Evolutionary conservation across 2,329 filamentous ascomycete species (phyloP).

Genomic region (Trichoderma asperellum): DNA sequence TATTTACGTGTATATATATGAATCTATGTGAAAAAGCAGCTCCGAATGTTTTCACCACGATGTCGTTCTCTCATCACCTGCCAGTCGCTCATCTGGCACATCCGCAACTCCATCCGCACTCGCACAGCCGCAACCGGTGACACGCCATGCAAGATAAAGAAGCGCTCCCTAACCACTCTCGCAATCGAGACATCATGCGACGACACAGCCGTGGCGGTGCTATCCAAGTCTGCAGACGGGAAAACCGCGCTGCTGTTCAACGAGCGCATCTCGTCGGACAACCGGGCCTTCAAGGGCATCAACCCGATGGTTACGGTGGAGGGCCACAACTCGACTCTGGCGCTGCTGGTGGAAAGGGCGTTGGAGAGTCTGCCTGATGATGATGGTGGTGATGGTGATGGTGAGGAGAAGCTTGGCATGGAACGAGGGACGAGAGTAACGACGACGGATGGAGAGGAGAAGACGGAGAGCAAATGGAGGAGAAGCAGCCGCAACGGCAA

Average conservation of each 20-base stretch:
- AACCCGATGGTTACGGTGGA: slow-evolving; percentile 75
- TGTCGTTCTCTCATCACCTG: background rate
- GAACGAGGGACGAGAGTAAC: too few species aligned
- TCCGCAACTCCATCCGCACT: background rate
- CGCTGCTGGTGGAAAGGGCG: slow-evolving; percentile 67
- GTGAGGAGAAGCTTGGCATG: background rate
- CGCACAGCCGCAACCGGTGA: background rate
- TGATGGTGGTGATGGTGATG: background rate
- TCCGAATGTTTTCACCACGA: slow-evolving; percentile 1
- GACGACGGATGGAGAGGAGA: slow-evolving; percentile 22
- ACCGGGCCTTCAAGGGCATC: slow-evolving; percentile 74
- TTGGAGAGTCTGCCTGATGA: slow-evolving; percentile 54
- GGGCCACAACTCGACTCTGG: slow-evolving; percentile 75
- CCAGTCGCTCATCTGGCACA: background rate
- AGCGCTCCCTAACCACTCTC: slow-evolving; percentile 57
- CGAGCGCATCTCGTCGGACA: slow-evolving; percentile 79
- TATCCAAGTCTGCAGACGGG: slow-evolving; percentile 59
- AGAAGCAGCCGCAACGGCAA: background rate
- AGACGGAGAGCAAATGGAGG: slow-evolving; percentile 3
- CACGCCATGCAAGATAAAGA: background rate
- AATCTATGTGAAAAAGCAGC: too few species aligned
- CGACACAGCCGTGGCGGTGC: slow-evolving; percentile 85
- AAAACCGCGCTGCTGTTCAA: slow-evolving; percentile 72
- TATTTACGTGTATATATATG: too few species aligned
- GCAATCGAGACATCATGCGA: slow-evolving; percentile 89